Conservation (phyloP, 768 basidiomycete genomes). For the Wakefieldia striispora region DNA sequence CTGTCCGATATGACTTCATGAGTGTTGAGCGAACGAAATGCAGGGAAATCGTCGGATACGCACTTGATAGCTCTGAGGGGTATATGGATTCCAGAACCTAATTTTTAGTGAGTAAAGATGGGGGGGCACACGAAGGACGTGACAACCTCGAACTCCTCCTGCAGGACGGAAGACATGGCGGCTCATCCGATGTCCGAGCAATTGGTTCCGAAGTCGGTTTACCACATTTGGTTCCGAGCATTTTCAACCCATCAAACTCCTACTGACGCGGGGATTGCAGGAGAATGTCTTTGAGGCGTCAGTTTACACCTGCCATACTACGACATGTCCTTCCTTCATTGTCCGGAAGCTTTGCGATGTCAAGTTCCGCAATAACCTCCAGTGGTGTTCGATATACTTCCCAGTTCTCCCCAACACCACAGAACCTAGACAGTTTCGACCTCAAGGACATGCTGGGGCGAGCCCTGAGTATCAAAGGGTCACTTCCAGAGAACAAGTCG, state of each 20-base stretch:
- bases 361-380: not conserved
- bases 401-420: conserved; percentile 6
- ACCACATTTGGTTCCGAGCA: conserved; percentile 12
- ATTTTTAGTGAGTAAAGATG: conserved; percentile 9
- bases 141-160: conserved; percentile 88
- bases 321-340: conserved; percentile 7
- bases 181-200: conserved; percentile 27
- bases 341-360: not conserved
- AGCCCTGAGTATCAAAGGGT: conserved; percentile 14
- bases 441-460: conserved; percentile 14
- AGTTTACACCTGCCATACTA: conserved; percentile 9
- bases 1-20: conserved; percentile 81
- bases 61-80: conserved; percentile 89
- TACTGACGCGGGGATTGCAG: not conserved
- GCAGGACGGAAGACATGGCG: conserved; percentile 58
- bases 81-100: conserved; percentile 96
- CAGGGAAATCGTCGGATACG: conserved; percentile 42
- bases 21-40: conserved; percentile 43
- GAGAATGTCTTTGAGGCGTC: conserved; percentile 23
- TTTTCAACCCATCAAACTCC: conserved; percentile 4
- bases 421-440: conserved; percentile 1
- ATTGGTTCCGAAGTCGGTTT: conserved; percentile 16
- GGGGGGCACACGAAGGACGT: conserved; percentile 8
- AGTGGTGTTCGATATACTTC: conserved; percentile 10
- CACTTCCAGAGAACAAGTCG: conserved; percentile 14